phyloP scores from a whole-genome alignment of 495 filamentous ascomycete genomes.

The Aspergillus incahuasiensis region DNA sequence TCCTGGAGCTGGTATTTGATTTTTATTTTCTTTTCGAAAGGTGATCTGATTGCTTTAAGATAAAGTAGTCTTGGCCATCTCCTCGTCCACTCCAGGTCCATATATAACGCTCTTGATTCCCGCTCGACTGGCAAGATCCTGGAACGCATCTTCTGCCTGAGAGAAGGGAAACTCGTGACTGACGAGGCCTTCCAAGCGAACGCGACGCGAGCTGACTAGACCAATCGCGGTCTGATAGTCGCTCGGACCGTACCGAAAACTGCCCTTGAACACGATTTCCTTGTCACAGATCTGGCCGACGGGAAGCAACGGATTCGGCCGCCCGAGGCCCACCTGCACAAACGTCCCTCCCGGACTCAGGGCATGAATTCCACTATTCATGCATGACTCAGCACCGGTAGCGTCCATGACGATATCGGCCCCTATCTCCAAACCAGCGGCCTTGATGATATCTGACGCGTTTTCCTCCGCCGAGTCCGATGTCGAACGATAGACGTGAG shows the following conservation, averaged over 20 bases:
- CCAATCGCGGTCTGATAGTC: slow-evolving; percentile 77
- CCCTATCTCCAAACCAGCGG: slow-evolving; percentile 37
- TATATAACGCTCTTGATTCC: slow-evolving; percentile 33
- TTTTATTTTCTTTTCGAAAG: too few species aligned
- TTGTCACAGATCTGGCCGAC: slow-evolving; percentile 77
- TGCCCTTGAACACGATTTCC: slow-evolving; percentile 75
- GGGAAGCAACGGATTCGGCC: slow-evolving; percentile 70
- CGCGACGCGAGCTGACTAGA: slow-evolving; percentile 45
- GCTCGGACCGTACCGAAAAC: slow-evolving; percentile 76
- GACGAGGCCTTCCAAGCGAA: slow-evolving; percentile 42
- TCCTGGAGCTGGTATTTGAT: background rate
- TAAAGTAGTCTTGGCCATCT: slow-evolving; percentile 12
- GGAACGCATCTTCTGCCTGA: slow-evolving; percentile 3
- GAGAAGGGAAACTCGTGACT: background rate
- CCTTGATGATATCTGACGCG: slow-evolving; percentile 7
- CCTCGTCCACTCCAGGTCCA: slow-evolving; percentile 23
- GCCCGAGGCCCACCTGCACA: slow-evolving; percentile 83
- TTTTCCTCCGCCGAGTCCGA: slow-evolving; percentile 14
- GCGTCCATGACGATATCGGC: slow-evolving; percentile 82
- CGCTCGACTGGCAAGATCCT: slow-evolving; percentile 1
- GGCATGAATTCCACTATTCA: slow-evolving; percentile 68
- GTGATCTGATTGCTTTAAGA: background rate
- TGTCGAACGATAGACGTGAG: background rate
- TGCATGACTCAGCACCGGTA: slow-evolving; percentile 69
- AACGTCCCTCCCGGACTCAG: slow-evolving; percentile 71